Percentiles rank a stretch among this genome's conserved stretches.
Evolutionary conservation across 2,329 filamentous ascomycete genomes (phyloP).

Genomic region (Stachybotrys chartarum): DNA sequence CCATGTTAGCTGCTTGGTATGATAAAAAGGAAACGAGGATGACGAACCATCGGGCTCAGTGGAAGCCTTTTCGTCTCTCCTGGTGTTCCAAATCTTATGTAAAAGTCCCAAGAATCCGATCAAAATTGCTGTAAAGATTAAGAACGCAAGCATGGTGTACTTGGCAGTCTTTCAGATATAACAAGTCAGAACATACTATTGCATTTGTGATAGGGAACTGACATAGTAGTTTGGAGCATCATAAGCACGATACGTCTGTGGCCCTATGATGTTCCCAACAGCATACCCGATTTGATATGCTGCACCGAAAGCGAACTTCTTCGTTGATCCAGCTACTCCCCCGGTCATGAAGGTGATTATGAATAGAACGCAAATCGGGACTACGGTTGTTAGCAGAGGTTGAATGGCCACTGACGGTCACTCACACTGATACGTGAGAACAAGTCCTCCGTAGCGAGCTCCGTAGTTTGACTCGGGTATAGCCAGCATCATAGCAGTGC

Average conservation of each 20-base stretch:
- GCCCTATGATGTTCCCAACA: constrained; percentile 5
- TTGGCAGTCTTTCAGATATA: constrained; percentile 2
- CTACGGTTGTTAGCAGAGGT: not conserved
- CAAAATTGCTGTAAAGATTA: not conserved
- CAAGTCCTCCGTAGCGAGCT: constrained; percentile 3
- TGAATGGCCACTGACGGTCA: not conserved
- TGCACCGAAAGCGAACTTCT: constrained; percentile 4
- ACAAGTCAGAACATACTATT: not conserved
- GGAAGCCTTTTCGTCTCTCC: not conserved
- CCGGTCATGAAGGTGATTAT: constrained; percentile 6
- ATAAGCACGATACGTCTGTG: constrained; percentile 2
- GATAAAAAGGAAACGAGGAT: not conserved
- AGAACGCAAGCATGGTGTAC: constrained; percentile 5
- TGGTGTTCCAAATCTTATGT: constrained; percentile 3
- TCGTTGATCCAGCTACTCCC: constrained; percentile 4
- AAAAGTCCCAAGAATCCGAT: constrained; percentile 1
- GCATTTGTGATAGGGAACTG: not conserved
- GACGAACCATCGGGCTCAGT: not conserved
- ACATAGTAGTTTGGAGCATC: constrained; percentile 6
- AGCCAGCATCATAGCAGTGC: constrained; percentile 2
- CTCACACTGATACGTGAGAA: constrained; percentile 3
- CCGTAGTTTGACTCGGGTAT: not conserved
- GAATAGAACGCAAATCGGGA: constrained; percentile 4
- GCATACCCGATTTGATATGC: constrained; percentile 5
- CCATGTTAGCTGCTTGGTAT: not conserved